Conservation (phyloP, 2,329 filamentous ascomycete genomes). For the Chrysoporthe cubensis region DNA sequence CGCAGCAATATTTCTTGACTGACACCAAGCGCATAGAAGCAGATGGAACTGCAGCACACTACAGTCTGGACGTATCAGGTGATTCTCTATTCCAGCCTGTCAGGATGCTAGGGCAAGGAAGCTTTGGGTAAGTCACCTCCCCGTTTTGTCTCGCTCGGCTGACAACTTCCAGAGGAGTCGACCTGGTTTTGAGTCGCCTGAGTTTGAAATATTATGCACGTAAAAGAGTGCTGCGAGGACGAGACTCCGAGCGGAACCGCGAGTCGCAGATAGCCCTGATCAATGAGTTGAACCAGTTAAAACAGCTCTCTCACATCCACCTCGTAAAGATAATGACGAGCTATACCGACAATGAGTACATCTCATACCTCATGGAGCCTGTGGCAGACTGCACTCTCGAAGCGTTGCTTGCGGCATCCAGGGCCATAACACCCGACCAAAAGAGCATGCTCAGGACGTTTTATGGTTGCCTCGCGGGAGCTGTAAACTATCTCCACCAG, state of each 20-base stretch:
- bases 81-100: slow-evolving; percentile 24
- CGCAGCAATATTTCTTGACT: slow-evolving; percentile 32
- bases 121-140: slow-evolving; percentile 24
- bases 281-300: slow-evolving; percentile 23
- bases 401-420: slow-evolving; percentile 11
- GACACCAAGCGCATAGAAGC: slow-evolving; percentile 30
- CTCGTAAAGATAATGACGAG: slow-evolving; percentile 30
- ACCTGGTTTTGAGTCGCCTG: slow-evolving; percentile 27
- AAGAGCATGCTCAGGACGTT: slow-evolving; percentile 24
- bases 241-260: slow-evolving; percentile 11
- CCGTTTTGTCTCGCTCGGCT: background rate
- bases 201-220: slow-evolving; percentile 27
- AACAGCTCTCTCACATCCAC: slow-evolving; percentile 22
- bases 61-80: slow-evolving; percentile 12
- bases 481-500: slow-evolving; percentile 28
- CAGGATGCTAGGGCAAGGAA: slow-evolving; percentile 29
- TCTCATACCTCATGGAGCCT: slow-evolving; percentile 31
- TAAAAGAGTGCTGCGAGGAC: slow-evolving; percentile 25
- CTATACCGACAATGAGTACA: slow-evolving; percentile 30
- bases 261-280: slow-evolving; percentile 22
- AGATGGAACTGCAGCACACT: slow-evolving; percentile 21
- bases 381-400: slow-evolving; percentile 27
- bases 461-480: slow-evolving; percentile 31
- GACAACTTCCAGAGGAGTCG: slow-evolving; percentile 23
- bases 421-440: background rate